These are phyloP conservation scores for Neurospora sp. DNA, from an alignment of 495 filamentous ascomycete genomes.

Conservation along the genomic window DNA sequence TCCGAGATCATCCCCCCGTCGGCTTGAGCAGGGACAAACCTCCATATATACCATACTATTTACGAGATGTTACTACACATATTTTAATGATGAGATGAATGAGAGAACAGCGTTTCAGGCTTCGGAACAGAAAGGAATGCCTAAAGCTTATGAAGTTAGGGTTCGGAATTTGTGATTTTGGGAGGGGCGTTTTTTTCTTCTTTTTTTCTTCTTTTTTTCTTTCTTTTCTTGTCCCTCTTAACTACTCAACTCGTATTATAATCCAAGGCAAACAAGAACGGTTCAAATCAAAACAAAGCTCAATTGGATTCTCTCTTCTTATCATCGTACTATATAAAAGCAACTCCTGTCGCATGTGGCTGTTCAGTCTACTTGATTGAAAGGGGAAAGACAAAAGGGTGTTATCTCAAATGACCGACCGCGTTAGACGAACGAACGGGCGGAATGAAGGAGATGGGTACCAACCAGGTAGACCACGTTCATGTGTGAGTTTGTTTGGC, in stretches of 20 bases:
- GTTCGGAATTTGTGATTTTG: neutral
- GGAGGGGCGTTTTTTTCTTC: neutral
- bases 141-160: neutral
- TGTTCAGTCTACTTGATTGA: neutral
- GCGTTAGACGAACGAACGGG: neutral
- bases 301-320: neutral
- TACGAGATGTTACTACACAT: neutral
- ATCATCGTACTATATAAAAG: neutral
- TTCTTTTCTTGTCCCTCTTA: neutral
- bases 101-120: constrained; percentile 8
- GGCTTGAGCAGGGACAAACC: neutral
- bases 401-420: neutral
- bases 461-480: neutral
- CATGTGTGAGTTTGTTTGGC: neutral
- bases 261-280: neutral
- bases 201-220: neutral
- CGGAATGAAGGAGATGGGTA: neutral
- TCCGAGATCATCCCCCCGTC: neutral
- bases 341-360: neutral
- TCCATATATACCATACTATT: neutral
- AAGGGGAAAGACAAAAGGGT: neutral
- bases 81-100: neutral
- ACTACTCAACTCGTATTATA: neutral
- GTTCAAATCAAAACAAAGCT: neutral
- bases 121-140: neutral